Evolutionary conservation across 495 filamentous ascomycete genomes (phyloP), one percentile per base, ranked within the genome.

Genomic region (Schizothecium vesticola): DNA sequence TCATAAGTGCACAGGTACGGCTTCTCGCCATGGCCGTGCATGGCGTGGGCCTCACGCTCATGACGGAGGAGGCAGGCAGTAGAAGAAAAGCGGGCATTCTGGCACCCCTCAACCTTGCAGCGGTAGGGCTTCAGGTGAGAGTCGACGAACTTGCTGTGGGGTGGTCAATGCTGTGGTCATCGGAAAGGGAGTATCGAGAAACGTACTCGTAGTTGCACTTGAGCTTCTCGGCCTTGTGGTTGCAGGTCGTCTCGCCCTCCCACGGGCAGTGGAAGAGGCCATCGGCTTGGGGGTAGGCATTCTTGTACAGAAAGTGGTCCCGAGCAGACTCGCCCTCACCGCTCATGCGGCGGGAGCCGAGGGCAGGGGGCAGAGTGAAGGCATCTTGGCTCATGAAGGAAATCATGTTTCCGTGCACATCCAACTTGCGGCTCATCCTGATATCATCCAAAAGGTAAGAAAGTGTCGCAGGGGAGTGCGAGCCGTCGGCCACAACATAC

Each of bases 161-260:
- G 79, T 75, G 71, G 64, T 82, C 74, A 79, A 72, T 71, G 64
- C 61, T 58, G 28, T 63, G 21, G 3, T 56, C 21, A 29, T 23
- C 67, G 69, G 58, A 61, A 43, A 43, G 36, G 68, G 76, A 59
- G 51, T 60, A 59, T 28, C 6, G 24, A 3, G 56, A 36, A 28
- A 74, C 90, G 87, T 89, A 94, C 93, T 96, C 92, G 78, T 97
- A 97, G 80, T 95, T 94, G 88, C 93, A 97, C 85, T 97, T 97
- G 69, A 97, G 90, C 78, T 92, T 93, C 71, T 92, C 93, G 23
- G 92, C 88, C 73, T 89, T 89, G 84, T 96, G 92, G 76, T 85
- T 89, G 86, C 93, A 96, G 68, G 84, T 87, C 56, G 88, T 80
- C 69, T 91, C 84, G 77, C 86, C 87, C 78, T 91, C 89, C 81